These are phyloP conservation scores for Conringia planisiliqua DNA, from an alignment of 345 rosid genomes.

Conservation along the genomic window DNA sequence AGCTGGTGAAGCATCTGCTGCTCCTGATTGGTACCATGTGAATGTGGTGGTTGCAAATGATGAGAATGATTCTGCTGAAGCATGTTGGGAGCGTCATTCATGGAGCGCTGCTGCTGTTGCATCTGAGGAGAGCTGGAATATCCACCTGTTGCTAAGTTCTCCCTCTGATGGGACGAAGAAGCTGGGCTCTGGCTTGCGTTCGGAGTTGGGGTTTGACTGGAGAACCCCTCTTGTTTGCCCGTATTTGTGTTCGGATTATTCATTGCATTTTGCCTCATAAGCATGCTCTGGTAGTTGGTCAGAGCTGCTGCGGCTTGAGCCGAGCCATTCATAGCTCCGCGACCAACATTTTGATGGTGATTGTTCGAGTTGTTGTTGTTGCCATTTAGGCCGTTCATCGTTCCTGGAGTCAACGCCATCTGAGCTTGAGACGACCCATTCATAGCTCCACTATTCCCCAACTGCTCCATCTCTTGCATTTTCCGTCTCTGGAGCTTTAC, in stretches of 20 bases:
- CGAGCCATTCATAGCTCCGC: slow-evolving; percentile 33
- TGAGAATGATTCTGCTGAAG: slow-evolving; percentile 26
- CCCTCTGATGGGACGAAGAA: slow-evolving; percentile 22
- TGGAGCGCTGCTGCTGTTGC: slow-evolving; percentile 22
- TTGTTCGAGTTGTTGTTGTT: slow-evolving; percentile 25
- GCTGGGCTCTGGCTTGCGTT: slow-evolving; percentile 28
- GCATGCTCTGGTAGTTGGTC: slow-evolving; percentile 40
- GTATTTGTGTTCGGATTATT: slow-evolving; percentile 19
- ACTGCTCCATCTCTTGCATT: slow-evolving; percentile 33
- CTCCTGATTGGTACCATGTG: slow-evolving; percentile 30
- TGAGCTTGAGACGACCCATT: slow-evolving; percentile 26
- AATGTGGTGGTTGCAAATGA: slow-evolving; percentile 22
- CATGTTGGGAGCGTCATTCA: background rate
- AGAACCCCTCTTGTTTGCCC: slow-evolving; percentile 22
- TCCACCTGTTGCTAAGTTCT: slow-evolving; percentile 23
- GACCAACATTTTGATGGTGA: slow-evolving; percentile 22
- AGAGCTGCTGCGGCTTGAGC: slow-evolving; percentile 32
- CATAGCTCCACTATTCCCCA: slow-evolving; percentile 11
- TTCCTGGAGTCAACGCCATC: slow-evolving; percentile 25
- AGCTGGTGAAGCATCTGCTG: slow-evolving; percentile 25
- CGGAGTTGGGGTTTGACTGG: slow-evolving; percentile 6
- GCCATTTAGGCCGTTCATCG: slow-evolving; percentile 14
- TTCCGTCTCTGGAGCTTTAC: slow-evolving; percentile 30
- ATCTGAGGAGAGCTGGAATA: slow-evolving; percentile 22
- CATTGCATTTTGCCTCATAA: slow-evolving; percentile 36